Percentiles rank a stretch among this genome's conserved stretches.
Conservation (phyloP, 352 stramenopile species). For the Elongisporangium undulatum region DNA sequence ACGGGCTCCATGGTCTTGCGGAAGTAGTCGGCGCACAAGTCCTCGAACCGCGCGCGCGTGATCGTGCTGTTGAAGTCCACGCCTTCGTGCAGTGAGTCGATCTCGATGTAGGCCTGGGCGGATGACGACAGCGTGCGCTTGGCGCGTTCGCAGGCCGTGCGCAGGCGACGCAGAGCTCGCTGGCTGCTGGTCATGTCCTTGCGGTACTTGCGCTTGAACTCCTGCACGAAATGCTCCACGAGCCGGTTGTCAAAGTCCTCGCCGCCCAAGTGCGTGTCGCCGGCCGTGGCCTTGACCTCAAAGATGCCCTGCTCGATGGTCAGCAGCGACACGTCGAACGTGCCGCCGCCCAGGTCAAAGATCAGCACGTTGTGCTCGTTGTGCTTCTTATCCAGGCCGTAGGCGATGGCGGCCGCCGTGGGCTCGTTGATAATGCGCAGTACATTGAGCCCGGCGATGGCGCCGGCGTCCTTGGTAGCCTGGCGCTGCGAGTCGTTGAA, state of each 20-base stretch:
- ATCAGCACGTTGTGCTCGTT: constrained; percentile 90
- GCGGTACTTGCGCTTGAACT: constrained; percentile 85
- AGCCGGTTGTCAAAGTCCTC: constrained; percentile 92
- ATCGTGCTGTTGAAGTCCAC: constrained; percentile 93
- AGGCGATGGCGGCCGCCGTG: constrained; percentile 88
- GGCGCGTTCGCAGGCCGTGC: constrained; percentile 89
- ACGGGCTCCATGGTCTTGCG: constrained; percentile 86
- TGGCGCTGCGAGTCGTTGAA: constrained; percentile 92
- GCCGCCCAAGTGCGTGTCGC: constrained; percentile 89
- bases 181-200: constrained; percentile 85
- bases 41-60: constrained; percentile 89
- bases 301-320: constrained; percentile 94
- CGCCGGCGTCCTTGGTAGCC: constrained; percentile 87
- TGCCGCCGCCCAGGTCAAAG: constrained; percentile 90
- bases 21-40: constrained; percentile 87
- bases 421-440: constrained; percentile 94
- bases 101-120: constrained; percentile 87
- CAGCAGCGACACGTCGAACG: constrained; percentile 89
- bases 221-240: constrained; percentile 84
- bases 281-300: constrained; percentile 90
- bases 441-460: constrained; percentile 87
- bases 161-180: constrained; percentile 81
- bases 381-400: constrained; percentile 90
- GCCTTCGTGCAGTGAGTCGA: constrained; percentile 91
- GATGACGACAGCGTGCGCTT: constrained; percentile 89